A percentile compares a stretch with the other conserved stretches of the same genome.
These are phyloP conservation scores for Sophora flavescens DNA, from an alignment of 306 rosid genomes.

Conservation along the genomic window DNA sequence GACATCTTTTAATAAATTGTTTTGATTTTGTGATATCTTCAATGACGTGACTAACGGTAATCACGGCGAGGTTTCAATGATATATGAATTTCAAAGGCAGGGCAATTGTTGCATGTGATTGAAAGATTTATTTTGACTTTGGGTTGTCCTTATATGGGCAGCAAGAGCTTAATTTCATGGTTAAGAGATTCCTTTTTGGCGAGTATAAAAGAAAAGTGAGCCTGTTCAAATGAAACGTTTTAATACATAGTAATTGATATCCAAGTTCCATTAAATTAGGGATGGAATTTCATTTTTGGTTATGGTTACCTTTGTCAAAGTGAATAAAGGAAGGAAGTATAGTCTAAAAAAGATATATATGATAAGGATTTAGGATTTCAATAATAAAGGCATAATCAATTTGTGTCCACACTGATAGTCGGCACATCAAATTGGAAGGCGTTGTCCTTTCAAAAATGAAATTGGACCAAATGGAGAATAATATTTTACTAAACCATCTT, in stretches of 20 bases:
- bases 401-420: slow-evolving; percentile 48
- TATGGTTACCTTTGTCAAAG: slow-evolving; percentile 33
- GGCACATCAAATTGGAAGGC: slow-evolving; percentile 51
- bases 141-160: slow-evolving; percentile 28
- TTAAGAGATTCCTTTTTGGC: not conserved
- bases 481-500: not conserved
- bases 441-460: slow-evolving; percentile 14
- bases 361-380: slow-evolving; percentile 8
- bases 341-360: not conserved
- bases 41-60: slow-evolving; percentile 49
- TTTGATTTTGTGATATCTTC: slow-evolving; percentile 24
- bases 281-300: not conserved
- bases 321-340: slow-evolving; percentile 10
- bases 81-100: slow-evolving; percentile 42
- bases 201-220: slow-evolving; percentile 10
- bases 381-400: slow-evolving; percentile 11
- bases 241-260: not conserved
- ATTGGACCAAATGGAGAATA: slow-evolving; percentile 24
- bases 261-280: slow-evolving; percentile 15
- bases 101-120: slow-evolving; percentile 32
- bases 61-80: slow-evolving; percentile 60
- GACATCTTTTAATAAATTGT: not conserved
- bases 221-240: slow-evolving; percentile 12
- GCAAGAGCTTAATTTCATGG: not conserved
- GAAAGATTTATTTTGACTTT: slow-evolving; percentile 50